phyloP scores from a whole-genome alignment of 495 filamentous ascomycete species.

The Hapsidospora chrysogenum region DNA sequence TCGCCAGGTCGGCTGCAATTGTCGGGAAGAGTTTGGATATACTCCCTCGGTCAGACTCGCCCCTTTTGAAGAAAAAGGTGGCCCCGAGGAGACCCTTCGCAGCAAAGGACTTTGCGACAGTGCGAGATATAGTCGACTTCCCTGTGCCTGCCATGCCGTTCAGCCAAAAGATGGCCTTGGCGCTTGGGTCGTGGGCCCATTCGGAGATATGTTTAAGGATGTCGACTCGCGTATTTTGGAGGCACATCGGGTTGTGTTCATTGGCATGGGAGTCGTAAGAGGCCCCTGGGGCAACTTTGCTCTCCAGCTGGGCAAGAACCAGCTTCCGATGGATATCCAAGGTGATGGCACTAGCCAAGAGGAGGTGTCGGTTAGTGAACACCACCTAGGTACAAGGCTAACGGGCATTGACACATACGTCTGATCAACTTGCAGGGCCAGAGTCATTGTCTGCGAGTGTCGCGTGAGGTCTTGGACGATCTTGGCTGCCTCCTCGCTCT shows the following conservation, averaged over 20 bases:
- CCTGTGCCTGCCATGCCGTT: constrained; percentile 29
- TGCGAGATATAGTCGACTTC: constrained; percentile 27
- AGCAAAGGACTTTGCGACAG: constrained; percentile 13
- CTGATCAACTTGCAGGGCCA: no score
- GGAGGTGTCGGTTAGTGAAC: no score
- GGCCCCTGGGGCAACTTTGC: constrained; percentile 5
- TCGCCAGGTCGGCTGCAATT: constrained; percentile 23
- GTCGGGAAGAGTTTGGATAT: constrained; percentile 27
- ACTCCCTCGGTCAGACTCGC: constrained; percentile 22
- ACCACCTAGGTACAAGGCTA: no score
- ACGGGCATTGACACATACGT: no score
- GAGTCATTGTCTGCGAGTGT: no score
- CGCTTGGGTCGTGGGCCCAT: constrained; percentile 4
- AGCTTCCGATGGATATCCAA: background rate
- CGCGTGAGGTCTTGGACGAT: no score
- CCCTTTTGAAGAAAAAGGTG: constrained; percentile 37
- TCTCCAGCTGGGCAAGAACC: background rate
- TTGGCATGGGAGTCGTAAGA: constrained; percentile 11
- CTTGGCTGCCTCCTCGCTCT: no score
- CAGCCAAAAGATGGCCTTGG: constrained; percentile 22
- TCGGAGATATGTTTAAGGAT: constrained; percentile 6
- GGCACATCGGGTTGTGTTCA: constrained; percentile 10
- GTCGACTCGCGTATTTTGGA: constrained; percentile 9
- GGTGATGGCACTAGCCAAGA: background rate
- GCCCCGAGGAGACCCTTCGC: constrained; percentile 9